Conservation (phyloP, 768 basidiomycete species). For the Baorangia bicolor region DNA sequence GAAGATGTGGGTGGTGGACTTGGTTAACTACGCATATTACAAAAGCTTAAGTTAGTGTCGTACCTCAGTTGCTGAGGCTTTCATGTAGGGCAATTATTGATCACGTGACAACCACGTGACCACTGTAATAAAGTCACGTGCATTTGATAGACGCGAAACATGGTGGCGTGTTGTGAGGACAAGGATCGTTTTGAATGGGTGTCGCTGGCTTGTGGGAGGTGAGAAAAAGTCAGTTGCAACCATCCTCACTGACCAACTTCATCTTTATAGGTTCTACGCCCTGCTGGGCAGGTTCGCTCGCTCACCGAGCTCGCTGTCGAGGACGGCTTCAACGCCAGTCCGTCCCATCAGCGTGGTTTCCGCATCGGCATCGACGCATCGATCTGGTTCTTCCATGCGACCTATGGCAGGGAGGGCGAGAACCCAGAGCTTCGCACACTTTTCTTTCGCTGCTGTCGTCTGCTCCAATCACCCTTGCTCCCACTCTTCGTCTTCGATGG, state of each 20-base stretch:
- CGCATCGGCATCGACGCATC: conserved; percentile 85
- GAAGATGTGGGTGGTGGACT: background rate
- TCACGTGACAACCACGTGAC: conserved; percentile 4
- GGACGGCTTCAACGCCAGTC: conserved; percentile 73
- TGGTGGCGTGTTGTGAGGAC: background rate
- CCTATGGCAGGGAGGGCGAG: conserved; percentile 75
- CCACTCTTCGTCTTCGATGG: conserved; percentile 95
- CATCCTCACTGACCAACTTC: conserved; percentile 11
- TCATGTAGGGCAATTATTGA: too few species aligned
- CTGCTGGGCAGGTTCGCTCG: conserved; percentile 69
- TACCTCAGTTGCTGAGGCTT: too few species aligned
- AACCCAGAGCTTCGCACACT: conserved; percentile 83
- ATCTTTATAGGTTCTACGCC: conserved; percentile 55
- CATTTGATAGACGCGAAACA: background rate
- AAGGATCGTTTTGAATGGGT: conserved; percentile 35
- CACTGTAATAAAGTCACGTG: conserved; percentile 6
- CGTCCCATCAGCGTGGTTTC: conserved; percentile 64
- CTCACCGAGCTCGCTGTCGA: conserved; percentile 72
- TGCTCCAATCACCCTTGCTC: conserved; percentile 76
- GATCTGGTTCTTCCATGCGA: conserved; percentile 75
- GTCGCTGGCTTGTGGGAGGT: conserved; percentile 55
- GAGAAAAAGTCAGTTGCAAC: conserved; percentile 6
- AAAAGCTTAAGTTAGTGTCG: background rate
- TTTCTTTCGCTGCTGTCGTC: conserved; percentile 80
- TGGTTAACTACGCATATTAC: background rate